Conservation (phyloP, 148 eudicot genomes). For the Vaccinium macrocarpon region DNA sequence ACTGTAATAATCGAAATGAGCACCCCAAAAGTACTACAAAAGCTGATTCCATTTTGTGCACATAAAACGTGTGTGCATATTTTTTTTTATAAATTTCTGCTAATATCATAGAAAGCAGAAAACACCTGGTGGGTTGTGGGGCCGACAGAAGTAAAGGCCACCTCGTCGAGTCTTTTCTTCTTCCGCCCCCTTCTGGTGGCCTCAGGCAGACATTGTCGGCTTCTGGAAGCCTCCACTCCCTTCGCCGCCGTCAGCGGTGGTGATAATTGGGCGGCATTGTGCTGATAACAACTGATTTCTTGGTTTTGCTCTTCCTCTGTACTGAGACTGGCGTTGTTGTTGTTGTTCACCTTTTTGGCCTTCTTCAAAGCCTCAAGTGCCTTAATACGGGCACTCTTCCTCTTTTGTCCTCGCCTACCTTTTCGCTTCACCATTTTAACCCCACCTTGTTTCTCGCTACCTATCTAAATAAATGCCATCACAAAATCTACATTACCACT, state of each 20-base stretch:
- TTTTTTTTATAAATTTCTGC: not conserved
- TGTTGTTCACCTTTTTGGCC: not conserved
- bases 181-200: conserved; percentile 8
- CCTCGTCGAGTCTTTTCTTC: conserved; percentile 22
- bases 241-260: not conserved
- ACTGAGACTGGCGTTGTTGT: not conserved
- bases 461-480: not conserved
- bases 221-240: not conserved
- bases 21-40: not conserved
- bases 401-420: conserved; percentile 4
- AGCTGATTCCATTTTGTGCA: not conserved
- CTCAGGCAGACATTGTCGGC: not conserved
- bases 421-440: conserved; percentile 20
- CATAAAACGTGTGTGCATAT: not conserved
- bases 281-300: not conserved
- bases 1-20: not conserved
- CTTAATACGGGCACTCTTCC: conserved; percentile 16
- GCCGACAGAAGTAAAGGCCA: not conserved
- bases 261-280: not conserved
- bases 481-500: not conserved
- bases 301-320: not conserved
- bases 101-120: not conserved
- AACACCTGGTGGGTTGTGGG: conserved; percentile 16
- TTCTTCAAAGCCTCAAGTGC: conserved; percentile 13
- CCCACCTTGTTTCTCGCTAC: not conserved